Percentiles rank a stretch among this genome's conserved stretches.
Evolutionary conservation across 441 rosid genomes (phyloP).

Genomic region (Arabidopsis hybrid): DNA sequence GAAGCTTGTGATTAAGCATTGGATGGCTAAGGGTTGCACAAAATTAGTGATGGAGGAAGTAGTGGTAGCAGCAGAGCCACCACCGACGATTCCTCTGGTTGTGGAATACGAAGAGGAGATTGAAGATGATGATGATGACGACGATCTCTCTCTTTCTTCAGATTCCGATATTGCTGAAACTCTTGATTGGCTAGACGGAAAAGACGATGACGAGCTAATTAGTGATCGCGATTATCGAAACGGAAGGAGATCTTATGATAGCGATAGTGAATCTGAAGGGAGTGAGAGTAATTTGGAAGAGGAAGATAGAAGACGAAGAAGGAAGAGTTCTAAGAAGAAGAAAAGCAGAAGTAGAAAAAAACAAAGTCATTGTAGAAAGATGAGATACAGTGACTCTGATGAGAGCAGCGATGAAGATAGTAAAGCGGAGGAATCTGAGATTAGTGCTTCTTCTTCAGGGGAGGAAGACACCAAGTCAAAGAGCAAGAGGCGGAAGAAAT

Average conservation of each 20-base stretch:
- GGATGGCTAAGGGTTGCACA: no score
- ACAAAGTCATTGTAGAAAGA: slow-evolving; percentile 47
- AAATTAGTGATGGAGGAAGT: slow-evolving; percentile 43
- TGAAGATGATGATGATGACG: slow-evolving; percentile 46
- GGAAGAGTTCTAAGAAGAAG: slow-evolving; percentile 50
- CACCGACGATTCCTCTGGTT: slow-evolving; percentile 21
- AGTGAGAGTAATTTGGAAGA: slow-evolving; percentile 50
- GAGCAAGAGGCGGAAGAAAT: slow-evolving; percentile 50
- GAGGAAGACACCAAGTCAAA: slow-evolving; percentile 50
- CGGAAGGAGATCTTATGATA: slow-evolving; percentile 46
- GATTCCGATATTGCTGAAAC: slow-evolving; percentile 86
- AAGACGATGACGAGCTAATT: slow-evolving; percentile 62
- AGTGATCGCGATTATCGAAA: no score
- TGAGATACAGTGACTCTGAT: slow-evolving; percentile 60
- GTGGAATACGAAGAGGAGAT: slow-evolving; percentile 43
- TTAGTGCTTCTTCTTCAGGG: slow-evolving; percentile 45
- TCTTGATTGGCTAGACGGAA: slow-evolving; percentile 78
- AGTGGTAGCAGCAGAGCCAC: slow-evolving; percentile 23
- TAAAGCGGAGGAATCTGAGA: slow-evolving; percentile 51
- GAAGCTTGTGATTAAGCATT: no score
- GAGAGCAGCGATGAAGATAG: slow-evolving; percentile 53
- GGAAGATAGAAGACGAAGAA: slow-evolving; percentile 54
- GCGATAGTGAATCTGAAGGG: slow-evolving; percentile 56
- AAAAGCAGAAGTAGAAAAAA: slow-evolving; percentile 44
- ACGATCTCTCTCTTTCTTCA: slow-evolving; percentile 61